Evolutionary conservation across 1,139 yeast genomes (phyloP).

Genomic region (Williopsis jadinii): DNA sequence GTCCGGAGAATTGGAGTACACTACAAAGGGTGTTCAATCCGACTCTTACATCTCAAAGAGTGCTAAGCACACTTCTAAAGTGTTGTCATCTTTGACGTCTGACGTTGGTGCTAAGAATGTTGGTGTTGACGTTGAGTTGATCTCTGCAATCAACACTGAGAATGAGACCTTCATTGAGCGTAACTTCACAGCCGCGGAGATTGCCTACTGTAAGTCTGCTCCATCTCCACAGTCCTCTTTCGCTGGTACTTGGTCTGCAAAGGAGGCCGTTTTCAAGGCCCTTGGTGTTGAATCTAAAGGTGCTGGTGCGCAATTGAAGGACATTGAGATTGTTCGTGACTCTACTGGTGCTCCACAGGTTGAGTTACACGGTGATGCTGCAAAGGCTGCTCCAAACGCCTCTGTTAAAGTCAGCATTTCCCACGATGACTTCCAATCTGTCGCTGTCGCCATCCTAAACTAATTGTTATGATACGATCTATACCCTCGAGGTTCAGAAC

Average conservation of each 20-base stretch:
- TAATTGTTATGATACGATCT: conserved; percentile 2
- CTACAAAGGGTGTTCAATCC: conserved; percentile 35
- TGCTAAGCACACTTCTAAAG: conserved; percentile 35
- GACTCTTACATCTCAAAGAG: conserved; percentile 28
- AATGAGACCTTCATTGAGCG: conserved; percentile 88
- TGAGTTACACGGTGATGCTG: conserved; percentile 66
- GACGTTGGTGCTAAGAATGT: conserved; percentile 57
- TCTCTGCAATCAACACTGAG: conserved; percentile 70
- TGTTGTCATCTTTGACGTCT: conserved; percentile 38
- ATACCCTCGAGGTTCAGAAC: too few species aligned
- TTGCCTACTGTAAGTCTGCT: conserved; percentile 66
- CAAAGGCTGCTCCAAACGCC: conserved; percentile 60
- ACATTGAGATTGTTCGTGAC: conserved; percentile 79
- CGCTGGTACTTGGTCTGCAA: conserved; percentile 99
- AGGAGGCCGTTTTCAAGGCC: conserved; percentile 97
- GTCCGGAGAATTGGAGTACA: conserved; percentile 44
- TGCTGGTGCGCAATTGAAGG: conserved; percentile 89
- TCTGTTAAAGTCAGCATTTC: conserved; percentile 85
- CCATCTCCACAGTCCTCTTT: conserved; percentile 81
- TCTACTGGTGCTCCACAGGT: conserved; percentile 81
- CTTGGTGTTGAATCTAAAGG: conserved; percentile 86
- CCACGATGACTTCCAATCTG: conserved; percentile 95
- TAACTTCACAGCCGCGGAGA: conserved; percentile 81
- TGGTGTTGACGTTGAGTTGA: conserved; percentile 95
- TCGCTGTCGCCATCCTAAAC: conserved; percentile 91